Base-by-base conservation (phyloP, 106 monocot species). In the Dendrobium nobile region DNA sequence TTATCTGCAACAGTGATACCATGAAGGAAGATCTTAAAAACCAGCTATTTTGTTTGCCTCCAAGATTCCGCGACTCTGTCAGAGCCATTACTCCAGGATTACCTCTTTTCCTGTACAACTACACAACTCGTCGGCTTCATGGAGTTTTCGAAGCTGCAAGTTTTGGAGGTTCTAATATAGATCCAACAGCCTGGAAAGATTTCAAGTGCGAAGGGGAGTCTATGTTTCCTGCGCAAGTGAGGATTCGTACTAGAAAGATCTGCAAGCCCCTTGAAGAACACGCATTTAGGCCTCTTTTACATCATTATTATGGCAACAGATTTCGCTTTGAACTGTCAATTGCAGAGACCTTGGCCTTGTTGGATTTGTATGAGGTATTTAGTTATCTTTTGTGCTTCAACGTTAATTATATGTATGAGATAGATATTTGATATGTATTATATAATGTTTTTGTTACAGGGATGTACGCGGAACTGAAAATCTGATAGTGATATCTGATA, bases 111-210 rank as follows among this genome's bases (percentile, higher is more conserved):
- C 89, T 90, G 17, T 90, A 90, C 78, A 37, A 37, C 37, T 37
- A 37, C 37, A 37, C 37, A 37, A 37, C 37, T 37, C 37, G 37
- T 37, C 37, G 37, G 37, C 37, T 37, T 37, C 37, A 37, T 37
- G 37, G 37, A 47, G 7, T 47, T 47, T 31, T 78, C 41, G 81
- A 95, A 92, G 95, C 95, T 78, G 79, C 88, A 79, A 95, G 95
- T 79, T 95, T 95, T 85, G 95, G 95, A 15, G 93, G 93, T 67
- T 88, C 91, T 31, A 95, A 95, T 68, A 95, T 95, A 54, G 95
- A 95, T 82, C 92, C 95, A 41, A 91, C 93, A 20, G 95, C 93
- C 45, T 93, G 93, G 95, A 91, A 95, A 87, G 95, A 95, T 78
- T 93, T 93, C 54, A 95, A 95, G 64, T 95, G 91, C 47, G 91